These are phyloP conservation scores for Kwoniella sp. DNA, from an alignment of 768 basidiomycete genomes.

Conservation along the genomic window DNA sequence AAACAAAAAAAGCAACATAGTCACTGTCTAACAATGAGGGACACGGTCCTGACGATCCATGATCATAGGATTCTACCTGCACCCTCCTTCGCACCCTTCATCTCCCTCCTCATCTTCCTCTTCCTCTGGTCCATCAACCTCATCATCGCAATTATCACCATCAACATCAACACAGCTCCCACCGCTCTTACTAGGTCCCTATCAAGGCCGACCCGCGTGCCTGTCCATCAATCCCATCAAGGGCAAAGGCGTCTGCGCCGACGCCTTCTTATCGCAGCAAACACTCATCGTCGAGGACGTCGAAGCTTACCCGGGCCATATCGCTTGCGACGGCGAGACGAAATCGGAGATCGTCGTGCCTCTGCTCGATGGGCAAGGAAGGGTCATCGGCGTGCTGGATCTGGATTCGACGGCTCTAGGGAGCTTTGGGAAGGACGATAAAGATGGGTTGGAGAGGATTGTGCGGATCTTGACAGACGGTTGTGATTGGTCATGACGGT, in stretches of 20 bases:
- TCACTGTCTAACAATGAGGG: too few relatives aligned
- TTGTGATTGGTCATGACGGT: slow-evolving; percentile 37
- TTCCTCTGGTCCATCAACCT: not conserved
- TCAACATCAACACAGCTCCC: slow-evolving; percentile 10
- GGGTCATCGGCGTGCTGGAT: slow-evolving; percentile 66
- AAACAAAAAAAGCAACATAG: too few relatives aligned
- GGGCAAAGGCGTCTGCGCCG: slow-evolving; percentile 82
- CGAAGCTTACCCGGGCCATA: slow-evolving; percentile 82
- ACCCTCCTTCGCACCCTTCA: slow-evolving; percentile 41
- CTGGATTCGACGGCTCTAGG: slow-evolving; percentile 74
- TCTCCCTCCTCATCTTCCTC: slow-evolving; percentile 18
- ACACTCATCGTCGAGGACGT: slow-evolving; percentile 77
- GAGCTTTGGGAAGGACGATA: slow-evolving; percentile 78
- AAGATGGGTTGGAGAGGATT: slow-evolving; percentile 73
- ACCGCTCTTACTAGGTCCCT: slow-evolving; percentile 73
- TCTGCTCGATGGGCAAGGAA: slow-evolving; percentile 53
- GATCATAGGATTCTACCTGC: slow-evolving; percentile 88
- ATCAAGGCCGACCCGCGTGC: slow-evolving; percentile 89
- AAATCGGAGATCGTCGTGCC: slow-evolving; percentile 89
- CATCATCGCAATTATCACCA: slow-evolving; percentile 4
- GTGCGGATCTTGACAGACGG: slow-evolving; percentile 64
- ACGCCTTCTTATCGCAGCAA: slow-evolving; percentile 65
- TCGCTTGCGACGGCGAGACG: slow-evolving; percentile 86
- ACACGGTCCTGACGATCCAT: too few relatives aligned
- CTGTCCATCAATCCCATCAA: slow-evolving; percentile 67